phyloP scores from a whole-genome alignment of 805 yeast genomes.

The Saccharomycopsis sp. region DNA sequence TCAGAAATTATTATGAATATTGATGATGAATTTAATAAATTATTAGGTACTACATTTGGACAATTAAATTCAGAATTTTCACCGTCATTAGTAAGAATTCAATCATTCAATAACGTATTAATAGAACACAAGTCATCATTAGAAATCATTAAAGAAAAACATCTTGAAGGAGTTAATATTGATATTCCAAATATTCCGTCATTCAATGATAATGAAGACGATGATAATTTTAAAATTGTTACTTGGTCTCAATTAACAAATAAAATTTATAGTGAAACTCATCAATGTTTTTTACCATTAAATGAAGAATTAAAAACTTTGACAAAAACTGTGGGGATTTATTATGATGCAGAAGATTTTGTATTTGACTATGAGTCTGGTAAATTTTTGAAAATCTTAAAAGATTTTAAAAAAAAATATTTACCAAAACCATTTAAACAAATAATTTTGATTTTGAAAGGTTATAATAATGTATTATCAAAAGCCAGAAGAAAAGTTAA shows the following conservation, averaged over 20 bases:
- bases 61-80: conserved; percentile 1
- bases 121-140: not conserved
- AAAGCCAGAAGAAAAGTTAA: conserved; percentile 10
- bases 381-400: conserved; percentile 5
- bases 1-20: conserved; percentile 12
- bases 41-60: conserved; percentile 7
- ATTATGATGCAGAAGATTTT: conserved; percentile 10
- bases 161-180: conserved; percentile 4
- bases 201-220: not conserved
- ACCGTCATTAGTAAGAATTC: conserved; percentile 4
- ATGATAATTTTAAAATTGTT: not conserved
- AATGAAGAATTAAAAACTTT: not conserved
- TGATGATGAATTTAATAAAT: conserved; percentile 2
- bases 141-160: not conserved
- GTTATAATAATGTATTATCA: conserved; percentile 3
- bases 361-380: conserved; percentile 8
- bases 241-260: conserved; percentile 10
- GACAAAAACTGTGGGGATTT: conserved; percentile 4
- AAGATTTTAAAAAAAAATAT: conserved; percentile 1
- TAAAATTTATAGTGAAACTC: conserved; percentile 1
- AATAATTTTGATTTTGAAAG: conserved; percentile 8
- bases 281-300: conserved; percentile 14
- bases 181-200: not conserved
- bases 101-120: not conserved
- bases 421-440: conserved; percentile 6